A percentile compares a stretch with the other conserved stretches of the same genome.
Evolutionary conservation across 139 green algal species (phyloP).

Genomic region (Chloropicon primus): DNA sequence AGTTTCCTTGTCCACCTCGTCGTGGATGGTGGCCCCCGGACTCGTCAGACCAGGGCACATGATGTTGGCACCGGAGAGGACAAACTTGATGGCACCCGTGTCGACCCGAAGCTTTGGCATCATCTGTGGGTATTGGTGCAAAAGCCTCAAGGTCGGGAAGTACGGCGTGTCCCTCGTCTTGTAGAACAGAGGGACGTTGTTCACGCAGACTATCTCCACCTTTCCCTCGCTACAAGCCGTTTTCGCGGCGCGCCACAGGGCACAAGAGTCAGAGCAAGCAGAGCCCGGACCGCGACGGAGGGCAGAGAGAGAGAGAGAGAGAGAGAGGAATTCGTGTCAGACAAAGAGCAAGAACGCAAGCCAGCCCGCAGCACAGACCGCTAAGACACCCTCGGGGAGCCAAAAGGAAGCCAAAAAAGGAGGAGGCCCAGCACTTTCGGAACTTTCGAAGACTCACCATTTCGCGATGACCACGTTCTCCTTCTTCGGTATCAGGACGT

Average conservation of each 20-base stretch:
- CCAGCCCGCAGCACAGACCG: not conserved
- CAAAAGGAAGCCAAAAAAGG: not conserved
- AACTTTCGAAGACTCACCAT: conserved; percentile 54
- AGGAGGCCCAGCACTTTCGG: too few species aligned
- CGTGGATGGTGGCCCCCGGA: conserved; percentile 80
- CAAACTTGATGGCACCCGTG: conserved; percentile 95
- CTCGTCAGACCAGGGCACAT: conserved; percentile 97
- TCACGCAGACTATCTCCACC: conserved; percentile 70
- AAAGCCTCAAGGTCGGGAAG: conserved; percentile 76
- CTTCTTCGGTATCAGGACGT: conserved; percentile 93
- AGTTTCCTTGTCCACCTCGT: conserved; percentile 48
- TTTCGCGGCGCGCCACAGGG: not conserved
- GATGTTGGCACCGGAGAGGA: conserved; percentile 93
- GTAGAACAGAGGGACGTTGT: conserved; percentile 81
- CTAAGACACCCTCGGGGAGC: not conserved
- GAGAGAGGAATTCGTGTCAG: too few species aligned
- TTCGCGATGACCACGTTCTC: conserved; percentile 71
- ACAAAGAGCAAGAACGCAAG: too few species aligned
- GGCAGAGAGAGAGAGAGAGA: not conserved
- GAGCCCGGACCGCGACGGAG: not conserved
- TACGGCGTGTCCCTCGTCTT: conserved; percentile 76
- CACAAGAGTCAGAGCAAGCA: not conserved
- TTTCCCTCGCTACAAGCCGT: conserved; percentile 46
- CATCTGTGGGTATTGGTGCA: conserved; percentile 34
- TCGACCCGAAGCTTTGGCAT: conserved; percentile 78